Evolutionary conservation across 2,329 filamentous ascomycete genomes (phyloP).

Genomic region (Aspergillus arachidicola): DNA sequence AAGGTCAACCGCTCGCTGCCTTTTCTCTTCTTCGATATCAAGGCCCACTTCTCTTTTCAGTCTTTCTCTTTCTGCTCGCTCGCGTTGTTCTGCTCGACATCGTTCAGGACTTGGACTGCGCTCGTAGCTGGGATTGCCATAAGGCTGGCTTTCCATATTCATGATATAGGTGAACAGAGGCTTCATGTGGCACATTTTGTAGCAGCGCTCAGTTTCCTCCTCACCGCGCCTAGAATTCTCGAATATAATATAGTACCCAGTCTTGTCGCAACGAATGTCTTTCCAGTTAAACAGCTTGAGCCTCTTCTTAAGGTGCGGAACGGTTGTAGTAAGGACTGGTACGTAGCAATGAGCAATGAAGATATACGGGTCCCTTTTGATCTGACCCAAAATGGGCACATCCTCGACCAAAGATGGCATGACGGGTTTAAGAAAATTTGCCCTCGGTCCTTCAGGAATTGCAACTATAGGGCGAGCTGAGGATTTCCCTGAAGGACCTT

Average conservation of each 20-base stretch:
- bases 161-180: conserved; percentile 91
- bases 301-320: conserved; percentile 87
- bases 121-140: conserved; percentile 66
- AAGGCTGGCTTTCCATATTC: conserved; percentile 81
- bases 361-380: conserved; percentile 82
- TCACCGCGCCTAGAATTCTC: conserved; percentile 75
- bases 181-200: conserved; percentile 74
- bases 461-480: conserved; percentile 36
- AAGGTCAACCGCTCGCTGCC: conserved; percentile 79
- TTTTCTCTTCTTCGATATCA: conserved; percentile 88
- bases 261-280: conserved; percentile 79
- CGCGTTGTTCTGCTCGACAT: conserved; percentile 51
- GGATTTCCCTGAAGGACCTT: conserved; percentile 71
- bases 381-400: conserved; percentile 66
- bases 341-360: conserved; percentile 87
- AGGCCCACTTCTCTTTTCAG: conserved; percentile 73
- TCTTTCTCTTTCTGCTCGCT: conserved; percentile 68
- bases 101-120: conserved; percentile 50
- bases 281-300: conserved; percentile 81
- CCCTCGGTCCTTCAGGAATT: conserved; percentile 44
- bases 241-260: conserved; percentile 92
- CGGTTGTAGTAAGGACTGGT: conserved; percentile 80
- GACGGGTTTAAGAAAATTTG: conserved; percentile 32
- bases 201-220: conserved; percentile 79
- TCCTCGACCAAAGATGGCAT: conserved; percentile 62